Evolutionary conservation across 2,329 filamentous ascomycete species (phyloP).

Genomic region (Cordyceps tenuipes): DNA sequence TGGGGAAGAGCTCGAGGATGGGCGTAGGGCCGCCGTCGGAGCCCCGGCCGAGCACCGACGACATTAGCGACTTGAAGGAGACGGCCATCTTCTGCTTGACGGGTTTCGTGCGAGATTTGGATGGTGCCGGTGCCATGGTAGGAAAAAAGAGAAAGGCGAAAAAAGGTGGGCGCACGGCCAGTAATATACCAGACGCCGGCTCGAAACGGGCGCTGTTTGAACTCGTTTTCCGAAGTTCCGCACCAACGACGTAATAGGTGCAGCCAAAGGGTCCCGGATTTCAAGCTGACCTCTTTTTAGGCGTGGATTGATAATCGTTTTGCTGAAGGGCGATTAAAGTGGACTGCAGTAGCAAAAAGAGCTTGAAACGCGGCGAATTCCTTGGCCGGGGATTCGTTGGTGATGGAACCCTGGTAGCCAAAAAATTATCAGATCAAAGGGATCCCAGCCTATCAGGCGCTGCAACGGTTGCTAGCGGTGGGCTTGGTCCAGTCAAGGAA

Average conservation of each 20-base stretch:
- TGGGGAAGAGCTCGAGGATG: slow-evolving; percentile 55
- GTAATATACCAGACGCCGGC: not conserved
- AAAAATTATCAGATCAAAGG: slow-evolving; percentile 12
- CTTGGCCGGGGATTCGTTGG: slow-evolving; percentile 2
- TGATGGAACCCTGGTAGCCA: not conserved
- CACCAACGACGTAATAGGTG: not conserved
- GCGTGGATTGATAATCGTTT: not conserved
- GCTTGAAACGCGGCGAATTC: not conserved
- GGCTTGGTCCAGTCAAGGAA: not conserved
- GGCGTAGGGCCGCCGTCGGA: slow-evolving; percentile 19
- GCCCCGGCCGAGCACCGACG: slow-evolving; percentile 21
- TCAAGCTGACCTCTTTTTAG: not conserved
- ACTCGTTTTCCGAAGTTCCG: not conserved
- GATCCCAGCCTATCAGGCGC: not conserved
- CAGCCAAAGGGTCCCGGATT: not conserved
- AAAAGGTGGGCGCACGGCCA: slow-evolving; percentile 6
- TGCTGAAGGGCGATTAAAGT: not conserved
- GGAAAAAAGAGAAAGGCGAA: slow-evolving; percentile 1
- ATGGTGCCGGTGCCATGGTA: not conserved
- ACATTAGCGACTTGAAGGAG: slow-evolving; percentile 33
- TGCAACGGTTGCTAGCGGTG: not conserved
- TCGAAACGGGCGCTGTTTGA: not conserved
- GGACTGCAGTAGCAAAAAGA: not conserved
- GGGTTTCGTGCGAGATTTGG: slow-evolving; percentile 20
- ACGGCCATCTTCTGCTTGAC: slow-evolving; percentile 35